A percentile compares a stretch with the other conserved stretches of the same genome.
Conservation (phyloP, 1,284 basidiomycete species). For the Moesziomyces parantarcticus region DNA sequence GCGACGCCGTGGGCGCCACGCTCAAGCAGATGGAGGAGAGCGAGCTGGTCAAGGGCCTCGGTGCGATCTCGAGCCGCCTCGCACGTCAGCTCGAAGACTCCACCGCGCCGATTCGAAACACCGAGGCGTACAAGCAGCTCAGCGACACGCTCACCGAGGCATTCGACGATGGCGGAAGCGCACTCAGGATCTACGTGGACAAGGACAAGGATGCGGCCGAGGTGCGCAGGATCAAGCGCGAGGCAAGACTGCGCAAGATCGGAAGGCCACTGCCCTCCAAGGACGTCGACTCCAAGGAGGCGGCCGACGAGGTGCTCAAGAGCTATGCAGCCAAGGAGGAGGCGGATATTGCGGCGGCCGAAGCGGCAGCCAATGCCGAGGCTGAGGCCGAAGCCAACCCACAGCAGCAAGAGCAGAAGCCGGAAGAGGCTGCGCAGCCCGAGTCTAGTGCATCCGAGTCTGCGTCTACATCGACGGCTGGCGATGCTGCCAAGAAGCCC, state of each 20-base stretch:
- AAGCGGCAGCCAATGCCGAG: slow-evolving; percentile 3
- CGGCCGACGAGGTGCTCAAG: slow-evolving; percentile 49
- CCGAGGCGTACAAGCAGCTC: slow-evolving; percentile 90
- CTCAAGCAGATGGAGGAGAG: slow-evolving; percentile 92
- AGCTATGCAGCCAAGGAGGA: slow-evolving; percentile 52
- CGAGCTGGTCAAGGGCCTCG: slow-evolving; percentile 81
- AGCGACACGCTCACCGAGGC: slow-evolving; percentile 90
- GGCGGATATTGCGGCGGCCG: slow-evolving; percentile 24
- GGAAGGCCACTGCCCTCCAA: slow-evolving; percentile 56
- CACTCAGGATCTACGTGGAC: slow-evolving; percentile 69
- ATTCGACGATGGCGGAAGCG: slow-evolving; percentile 89
- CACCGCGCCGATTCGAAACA: slow-evolving; percentile 79
- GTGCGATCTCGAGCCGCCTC: slow-evolving; percentile 55
- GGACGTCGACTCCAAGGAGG: slow-evolving; percentile 58
- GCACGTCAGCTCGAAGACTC: slow-evolving; percentile 59
- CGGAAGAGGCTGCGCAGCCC: not conserved
- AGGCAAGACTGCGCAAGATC: slow-evolving; percentile 63
- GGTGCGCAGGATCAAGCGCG: slow-evolving; percentile 69
- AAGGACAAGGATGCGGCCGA: slow-evolving; percentile 79
- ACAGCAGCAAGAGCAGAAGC: not conserved
- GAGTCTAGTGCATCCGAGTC: slow-evolving; percentile 8
- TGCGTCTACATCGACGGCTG: not conserved
- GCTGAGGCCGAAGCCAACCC: not conserved
- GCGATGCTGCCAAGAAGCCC: slow-evolving; percentile 8
- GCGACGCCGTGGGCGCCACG: slow-evolving; percentile 90